Evolutionary conservation across 2,329 filamentous ascomycete species (phyloP), one percentile per base, ranked within the genome.

Genomic region (Epicoccum sorghinum): DNA sequence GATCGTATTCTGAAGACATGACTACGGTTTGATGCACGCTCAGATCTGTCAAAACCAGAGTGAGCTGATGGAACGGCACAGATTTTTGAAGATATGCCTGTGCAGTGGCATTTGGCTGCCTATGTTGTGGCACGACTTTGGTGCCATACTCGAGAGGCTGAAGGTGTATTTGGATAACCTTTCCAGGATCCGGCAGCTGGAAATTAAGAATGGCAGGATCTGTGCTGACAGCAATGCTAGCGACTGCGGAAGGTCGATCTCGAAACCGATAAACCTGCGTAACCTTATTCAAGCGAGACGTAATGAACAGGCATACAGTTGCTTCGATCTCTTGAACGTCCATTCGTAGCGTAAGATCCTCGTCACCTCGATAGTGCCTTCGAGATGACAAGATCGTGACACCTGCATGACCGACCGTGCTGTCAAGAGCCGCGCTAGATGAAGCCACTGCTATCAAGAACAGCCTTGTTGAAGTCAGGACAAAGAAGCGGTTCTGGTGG

Each of bases 391-490:
- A 60, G 38, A 78, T 67, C 12, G 65, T 62, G 10, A 78, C 62
- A 57, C 72, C 66, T n/a, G 70, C 57, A 24, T 61, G 59, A 3
- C 56, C 37, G 18, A 52, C 27, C 36, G 35, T 67, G 25, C 56
- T 50, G 42, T 61, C 63, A 18, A 51, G 40, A 23, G 47, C 56
- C 35, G 71, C 63, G 32, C 68, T 67, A 18, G 71, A 52, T 22
- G 66, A 61, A 7, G 59, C 67, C 14, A 83, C 64, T 42, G 80
- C 75, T n/a, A 85, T 60, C 74, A 83, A 78, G 30, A 81, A 74
- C 0, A 89, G 50, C 25, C 75, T 75, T 0, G 76, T 76, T 10
- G 79, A 80, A 1, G 86, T 90, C 39, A 90, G 73, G 8, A 89
- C 73, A 52, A 86, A 83, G 1, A 86, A 63, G n/a, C 83, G 79